phyloP scores from a whole-genome alignment of 2,329 filamentous ascomycete species.

The Ophiostoma quercus region DNA sequence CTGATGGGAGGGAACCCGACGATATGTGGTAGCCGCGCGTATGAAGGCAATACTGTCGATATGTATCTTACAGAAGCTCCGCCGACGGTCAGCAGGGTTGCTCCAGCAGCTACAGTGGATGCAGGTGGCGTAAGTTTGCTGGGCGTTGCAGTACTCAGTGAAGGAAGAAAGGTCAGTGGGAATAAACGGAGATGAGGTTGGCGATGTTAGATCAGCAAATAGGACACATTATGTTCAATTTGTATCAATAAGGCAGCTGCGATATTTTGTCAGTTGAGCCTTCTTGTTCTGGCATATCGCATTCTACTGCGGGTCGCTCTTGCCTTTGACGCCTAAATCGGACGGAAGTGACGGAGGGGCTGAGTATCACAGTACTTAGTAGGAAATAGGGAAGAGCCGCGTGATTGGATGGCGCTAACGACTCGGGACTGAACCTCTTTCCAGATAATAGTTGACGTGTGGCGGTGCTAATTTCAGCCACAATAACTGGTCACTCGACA shows the following conservation, averaged over 20 bases:
- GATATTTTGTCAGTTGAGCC: neutral
- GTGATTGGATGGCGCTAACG: neutral
- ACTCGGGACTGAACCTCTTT: too few relatives aligned
- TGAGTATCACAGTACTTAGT: conserved; percentile 11
- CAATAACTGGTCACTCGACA: neutral
- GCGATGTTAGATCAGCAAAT: neutral
- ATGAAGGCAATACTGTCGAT: conserved; percentile 7
- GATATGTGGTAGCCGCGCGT: conserved; percentile 16
- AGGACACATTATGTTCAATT: neutral
- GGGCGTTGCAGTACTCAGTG: neutral
- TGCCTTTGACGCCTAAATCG: neutral
- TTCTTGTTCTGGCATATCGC: neutral
- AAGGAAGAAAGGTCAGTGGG: neutral
- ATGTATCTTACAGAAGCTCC: neutral
- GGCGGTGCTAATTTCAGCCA: conserved; percentile 9
- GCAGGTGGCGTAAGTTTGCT: neutral
- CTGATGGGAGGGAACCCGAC: conserved; percentile 10
- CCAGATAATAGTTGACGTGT: neutral
- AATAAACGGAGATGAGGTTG: neutral
- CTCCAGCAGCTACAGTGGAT: neutral
- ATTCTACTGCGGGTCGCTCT: neutral
- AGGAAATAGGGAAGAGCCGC: neutral
- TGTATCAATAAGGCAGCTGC: neutral
- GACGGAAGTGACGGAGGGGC: conserved; percentile 25
- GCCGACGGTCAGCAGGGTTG: conserved; percentile 4